Base-by-base conservation (phyloP, 345 rosid genomes). In the Eucalyptus pumila region DNA sequence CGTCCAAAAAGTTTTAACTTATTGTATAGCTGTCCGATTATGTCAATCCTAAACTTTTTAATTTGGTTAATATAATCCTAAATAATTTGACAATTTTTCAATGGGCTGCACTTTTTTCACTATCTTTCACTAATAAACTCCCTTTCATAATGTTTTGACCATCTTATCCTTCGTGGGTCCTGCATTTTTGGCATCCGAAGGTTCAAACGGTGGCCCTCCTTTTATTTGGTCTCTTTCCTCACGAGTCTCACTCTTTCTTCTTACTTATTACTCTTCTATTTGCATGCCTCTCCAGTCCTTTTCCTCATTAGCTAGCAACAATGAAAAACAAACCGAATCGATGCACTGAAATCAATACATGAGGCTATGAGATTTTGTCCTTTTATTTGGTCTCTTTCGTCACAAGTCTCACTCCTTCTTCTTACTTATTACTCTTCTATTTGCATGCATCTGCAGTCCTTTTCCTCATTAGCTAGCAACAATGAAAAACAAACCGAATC, bases 21-120 rank as follows among this genome's bases (percentile, higher is more conserved):
- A 52, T 21, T 10, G 0, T 4, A 56, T 56, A 26, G 6, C 11
- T 52, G 0, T 52, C 2, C 4, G 6, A 3, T 56, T 56, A 56
- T 10, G 6, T 56, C 1, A 24, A 1, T 56, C 2, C 13, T 23
- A 23, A 56, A 56, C 3, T 21, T 56, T 56, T 21, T 56, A 56
- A 23, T 56, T 56, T 56, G 3, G 6, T 21, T 24, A 21, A 8
- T 23, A 21, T 56, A 56, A 0, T 56, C 6, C 8, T 23, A 56
- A 56, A 56, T 56, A 56, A 21, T 56, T 56, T 56, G 62, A 23
- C 27, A 5, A 23, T 23, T 56, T 23, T 56, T 21, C 4, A 9
- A 4, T 23, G 27, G 12, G 60, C 27, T 1, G 0, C 5, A 23
- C 60, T 56, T 23, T 54, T 56, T 56, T 24, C 13, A 9, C 30